These are phyloP conservation scores for Pichia sp. DNA, from an alignment of 1,139 yeast species.

Conservation along the genomic window DNA sequence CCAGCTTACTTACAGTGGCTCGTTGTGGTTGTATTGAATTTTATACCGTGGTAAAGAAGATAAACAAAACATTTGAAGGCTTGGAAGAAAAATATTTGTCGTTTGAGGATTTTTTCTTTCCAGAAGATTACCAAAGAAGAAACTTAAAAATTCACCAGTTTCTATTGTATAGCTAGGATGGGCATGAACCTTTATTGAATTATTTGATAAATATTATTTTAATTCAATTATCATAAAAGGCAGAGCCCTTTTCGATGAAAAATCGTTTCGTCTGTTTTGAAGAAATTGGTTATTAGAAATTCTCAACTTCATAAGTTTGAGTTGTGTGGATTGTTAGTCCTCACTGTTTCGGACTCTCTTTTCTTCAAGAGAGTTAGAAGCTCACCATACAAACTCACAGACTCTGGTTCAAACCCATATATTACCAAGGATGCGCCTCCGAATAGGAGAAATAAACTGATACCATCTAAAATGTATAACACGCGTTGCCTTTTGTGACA, in stretches of 20 bases:
- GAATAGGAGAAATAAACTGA: neutral
- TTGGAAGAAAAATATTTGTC: neutral
- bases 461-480: neutral
- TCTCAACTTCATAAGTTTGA: neutral
- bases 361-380: neutral
- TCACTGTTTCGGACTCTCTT: constrained; percentile 1
- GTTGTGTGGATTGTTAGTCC: neutral
- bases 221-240: neutral
- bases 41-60: neutral
- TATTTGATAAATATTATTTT: neutral
- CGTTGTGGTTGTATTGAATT: neutral
- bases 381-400: neutral
- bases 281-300: neutral
- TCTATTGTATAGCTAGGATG: neutral
- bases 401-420: neutral
- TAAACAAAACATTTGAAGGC: neutral
- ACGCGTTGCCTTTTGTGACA: neutral
- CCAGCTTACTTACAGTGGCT: neutral
- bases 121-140: neutral
- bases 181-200: neutral
- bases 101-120: neutral
- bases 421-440: constrained; percentile 1
- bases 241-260: neutral
- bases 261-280: neutral
- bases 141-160: neutral